Base-by-base conservation (phyloP, 176 grass and related monocot genomes). In the Thalia dealbata region DNA sequence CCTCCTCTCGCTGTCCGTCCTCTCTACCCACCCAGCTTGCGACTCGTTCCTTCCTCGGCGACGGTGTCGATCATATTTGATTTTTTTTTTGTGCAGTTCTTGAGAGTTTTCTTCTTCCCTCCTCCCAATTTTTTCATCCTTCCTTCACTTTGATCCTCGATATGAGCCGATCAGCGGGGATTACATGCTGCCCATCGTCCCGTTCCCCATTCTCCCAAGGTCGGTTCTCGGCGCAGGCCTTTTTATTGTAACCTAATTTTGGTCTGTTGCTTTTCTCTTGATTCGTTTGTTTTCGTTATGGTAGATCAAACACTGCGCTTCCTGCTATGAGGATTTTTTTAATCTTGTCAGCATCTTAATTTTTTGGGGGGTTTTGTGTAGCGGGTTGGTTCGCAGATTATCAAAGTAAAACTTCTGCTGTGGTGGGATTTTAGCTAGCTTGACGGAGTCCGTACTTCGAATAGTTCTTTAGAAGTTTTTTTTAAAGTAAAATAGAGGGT, bases 1-100 rank as follows among this genome's bases (percentile, higher is more conserved):
- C 73, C 79, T 86, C 64, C 41, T 74, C 64, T 72, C 56, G 4
- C 32, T 38, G 32, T 38, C 74, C 30, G 22, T 66, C 1, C 30
- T 29, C 54, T 7, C 44, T 44, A 13, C 3, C 63, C n/a, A 64
- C 50, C 54, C 69, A 67, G 52, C 69, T 73, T 61, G 41, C 32
- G 4, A 4, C 32, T 38, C 60, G n/a, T 76, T 27, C 48, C 75
- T 60, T 75, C 18, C 51, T 18, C 32, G 4, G 32, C 32, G 32
- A 4, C 32, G 32, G 32, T 4, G 4, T 38, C 51, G 15, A 16
- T 63, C 7, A 1, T 26, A 27, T 14, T 63, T 13, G 7, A 13
- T 27, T 23, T 63, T 63, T 13, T 23, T 27, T 27, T 23, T 63
- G 13, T 23, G 10, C n/a, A n/a, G 11, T 14, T 13, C 13, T 0